Base-by-base conservation (phyloP, 306 rosid species). In the Ammopiptanthus mongolicus region DNA sequence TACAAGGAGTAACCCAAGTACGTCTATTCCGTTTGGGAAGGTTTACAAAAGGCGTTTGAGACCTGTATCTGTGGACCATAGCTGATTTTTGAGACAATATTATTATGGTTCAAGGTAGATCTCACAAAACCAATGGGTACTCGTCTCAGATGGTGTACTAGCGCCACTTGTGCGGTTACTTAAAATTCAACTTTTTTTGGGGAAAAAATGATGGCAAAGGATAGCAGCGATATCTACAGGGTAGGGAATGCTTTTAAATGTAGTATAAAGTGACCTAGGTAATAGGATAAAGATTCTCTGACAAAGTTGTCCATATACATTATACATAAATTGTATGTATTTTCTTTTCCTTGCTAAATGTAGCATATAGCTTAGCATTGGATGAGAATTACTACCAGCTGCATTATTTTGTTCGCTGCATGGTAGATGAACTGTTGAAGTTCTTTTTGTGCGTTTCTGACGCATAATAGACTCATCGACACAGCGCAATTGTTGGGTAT, bases 31-130 rank as follows among this genome's bases (percentile, higher is more conserved):
- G 44, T 82, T 71, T 53, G 86, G 82, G 65, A 85, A 82, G 75
- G 80, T 79, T 73, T 85, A 79, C 80, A 76, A 68, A 66, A 79
- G 84, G 75, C 84, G 72, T 65, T 19, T 3, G 79, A 79, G 18
- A 34, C 41, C 69, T 13, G 39, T 17, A 50, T 15, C 39, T 46
- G 57, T 46, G 57, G 29, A 63, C 47, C 39, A 57, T 71, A 47
- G 80, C 73, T 72, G 53, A 76, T 64, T 19, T 21, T 22, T 36
- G 22, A 55, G 53, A 52, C 5, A 48, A 8, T 73, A 19, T 25
- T 41, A 29, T 44, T 11, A 9, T 55, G 63, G 41, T 25, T 12
- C 50, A 12, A 12, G 3, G 21, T 53, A 33, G 74, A 42, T 28
- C 15, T 31, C 25, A 15, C 63, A 23, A 33, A 74, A 74, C 28